Conservation (phyloP, 2,329 filamentous ascomycete species). For the Ophiocordyceps australis region DNA sequence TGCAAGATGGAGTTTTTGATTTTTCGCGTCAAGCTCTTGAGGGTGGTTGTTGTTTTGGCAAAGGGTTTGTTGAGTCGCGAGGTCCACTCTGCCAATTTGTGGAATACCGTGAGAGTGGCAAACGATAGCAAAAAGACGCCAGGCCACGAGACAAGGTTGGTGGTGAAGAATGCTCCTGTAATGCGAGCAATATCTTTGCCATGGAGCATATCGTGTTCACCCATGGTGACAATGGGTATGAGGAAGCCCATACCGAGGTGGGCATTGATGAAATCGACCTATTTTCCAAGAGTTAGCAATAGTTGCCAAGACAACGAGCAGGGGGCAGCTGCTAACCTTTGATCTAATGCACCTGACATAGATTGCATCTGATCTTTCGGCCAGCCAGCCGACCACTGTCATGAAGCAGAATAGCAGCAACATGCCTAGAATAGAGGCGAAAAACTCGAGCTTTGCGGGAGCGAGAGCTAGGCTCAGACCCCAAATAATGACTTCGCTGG, state of each 20-base stretch:
- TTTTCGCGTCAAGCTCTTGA: too few species aligned
- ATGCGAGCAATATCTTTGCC: slow-evolving; percentile 19
- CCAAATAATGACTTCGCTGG: slow-evolving; percentile 26
- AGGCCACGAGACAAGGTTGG: slow-evolving; percentile 15
- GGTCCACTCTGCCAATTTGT: too few species aligned
- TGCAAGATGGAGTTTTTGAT: too few species aligned
- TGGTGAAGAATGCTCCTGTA: slow-evolving; percentile 16
- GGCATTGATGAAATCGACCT: slow-evolving; percentile 31
- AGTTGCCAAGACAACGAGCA: too few species aligned
- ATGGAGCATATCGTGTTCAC: slow-evolving; percentile 13
- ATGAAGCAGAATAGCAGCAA: slow-evolving; percentile 17
- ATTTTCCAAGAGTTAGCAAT: too few species aligned
- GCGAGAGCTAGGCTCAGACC: slow-evolving; percentile 18
- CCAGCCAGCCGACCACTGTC: slow-evolving; percentile 7
- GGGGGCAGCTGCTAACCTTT: too few species aligned
- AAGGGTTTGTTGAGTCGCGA: too few species aligned
- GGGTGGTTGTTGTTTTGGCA: too few species aligned
- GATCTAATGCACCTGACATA: slow-evolving; percentile 14
- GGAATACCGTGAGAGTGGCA: slow-evolving; percentile 1
- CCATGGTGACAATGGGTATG: slow-evolving; percentile 28
- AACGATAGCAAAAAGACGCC: slow-evolving; percentile 10
- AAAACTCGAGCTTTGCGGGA: slow-evolving; percentile 18
- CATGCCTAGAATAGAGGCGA: slow-evolving; percentile 30
- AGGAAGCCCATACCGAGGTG: slow-evolving; percentile 33
- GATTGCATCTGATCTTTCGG: slow-evolving; percentile 6